Evolutionary conservation across 2,329 filamentous ascomycete species (phyloP), one percentile per base, ranked within the genome.

Genomic region (Gnomoniopsis sp.): DNA sequence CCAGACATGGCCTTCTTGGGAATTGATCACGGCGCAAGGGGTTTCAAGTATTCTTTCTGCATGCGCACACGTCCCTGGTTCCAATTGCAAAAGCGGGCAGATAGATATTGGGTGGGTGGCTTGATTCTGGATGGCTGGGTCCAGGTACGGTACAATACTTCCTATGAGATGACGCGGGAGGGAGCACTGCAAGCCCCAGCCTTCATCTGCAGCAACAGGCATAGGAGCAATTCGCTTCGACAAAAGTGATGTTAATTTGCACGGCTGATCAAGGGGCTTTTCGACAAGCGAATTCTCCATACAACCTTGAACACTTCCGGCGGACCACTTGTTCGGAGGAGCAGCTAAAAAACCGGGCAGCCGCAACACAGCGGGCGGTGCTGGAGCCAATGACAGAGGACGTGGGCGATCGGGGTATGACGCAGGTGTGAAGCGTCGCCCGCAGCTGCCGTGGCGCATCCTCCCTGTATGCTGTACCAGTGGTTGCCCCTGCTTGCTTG

Each of bases 311-410:
- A n/a, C 36, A n/a, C 36, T 12, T 41, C 36, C 3, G 36, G 12
- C 36, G 12, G 19, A 51, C 30, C 49, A n/a, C 33, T 41, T 19
- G 22, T 43, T 15, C 17, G 19, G 22, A 2, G 21, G 23, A 23
- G 51, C 38, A 33, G 38, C 26, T 30, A 46, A 15, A 34, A 53
- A 47, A 53, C 51, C 23, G 51, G 51, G 38, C 51, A 53, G 51
- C 7, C 33, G 51, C 41, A n/a, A 47, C 51, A 26, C 23, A 19
- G 38, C 51, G 30, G 38, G 36, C 38, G 26, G 26, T 30, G 6
- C n/a, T 26, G 41, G 51, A 33, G 41, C 51, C 51, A 53, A 53
- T 53, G 26, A 53, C 46, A 30, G 17, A 26, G 26, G 19, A 33
- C 33, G 33, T 51, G 33, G 38, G 41, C 51, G 26, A 30, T 30